phyloP scores from a whole-genome alignment of 2,329 filamentous ascomycete species.

The Paecilomyces formosus region DNA sequence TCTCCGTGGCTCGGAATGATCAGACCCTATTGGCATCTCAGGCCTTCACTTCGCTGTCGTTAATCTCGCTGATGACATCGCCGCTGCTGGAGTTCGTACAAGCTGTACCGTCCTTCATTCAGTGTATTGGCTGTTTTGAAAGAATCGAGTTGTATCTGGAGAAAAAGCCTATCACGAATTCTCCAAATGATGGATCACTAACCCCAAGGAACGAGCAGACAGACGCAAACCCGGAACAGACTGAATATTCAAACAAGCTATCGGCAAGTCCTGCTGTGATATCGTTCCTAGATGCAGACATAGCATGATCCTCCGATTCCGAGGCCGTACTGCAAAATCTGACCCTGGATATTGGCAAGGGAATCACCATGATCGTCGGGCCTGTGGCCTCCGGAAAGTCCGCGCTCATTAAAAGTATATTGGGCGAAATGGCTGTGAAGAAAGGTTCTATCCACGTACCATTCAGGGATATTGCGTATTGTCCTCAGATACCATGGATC shows the following conservation, averaged over 20 bases:
- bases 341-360: neutral
- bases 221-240: too few relatives aligned
- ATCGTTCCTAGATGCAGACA: too few relatives aligned
- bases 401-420: slow-evolving; percentile 12
- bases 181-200: neutral
- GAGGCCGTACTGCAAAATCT: neutral
- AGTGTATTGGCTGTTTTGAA: slow-evolving; percentile 32
- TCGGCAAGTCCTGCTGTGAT: too few relatives aligned
- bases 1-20: slow-evolving; percentile 7
- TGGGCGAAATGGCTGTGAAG: slow-evolving; percentile 11
- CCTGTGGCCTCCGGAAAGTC: slow-evolving; percentile 14
- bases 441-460: slow-evolving; percentile 7
- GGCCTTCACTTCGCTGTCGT: slow-evolving; percentile 19
- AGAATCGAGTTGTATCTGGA: slow-evolving; percentile 24
- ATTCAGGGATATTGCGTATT: slow-evolving; percentile 11
- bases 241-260: too few relatives aligned
- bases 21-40: slow-evolving; percentile 12
- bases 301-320: too few relatives aligned
- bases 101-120: slow-evolving; percentile 25
- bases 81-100: slow-evolving; percentile 17
- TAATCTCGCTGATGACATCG: slow-evolving; percentile 17
- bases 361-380: slow-evolving; percentile 14
- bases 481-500: slow-evolving; percentile 21
- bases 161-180: slow-evolving; percentile 13
- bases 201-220: too few relatives aligned